phyloP scores from a whole-genome alignment of 1,284 basidiomycete genomes.

The Ganoderma sinense region DNA sequence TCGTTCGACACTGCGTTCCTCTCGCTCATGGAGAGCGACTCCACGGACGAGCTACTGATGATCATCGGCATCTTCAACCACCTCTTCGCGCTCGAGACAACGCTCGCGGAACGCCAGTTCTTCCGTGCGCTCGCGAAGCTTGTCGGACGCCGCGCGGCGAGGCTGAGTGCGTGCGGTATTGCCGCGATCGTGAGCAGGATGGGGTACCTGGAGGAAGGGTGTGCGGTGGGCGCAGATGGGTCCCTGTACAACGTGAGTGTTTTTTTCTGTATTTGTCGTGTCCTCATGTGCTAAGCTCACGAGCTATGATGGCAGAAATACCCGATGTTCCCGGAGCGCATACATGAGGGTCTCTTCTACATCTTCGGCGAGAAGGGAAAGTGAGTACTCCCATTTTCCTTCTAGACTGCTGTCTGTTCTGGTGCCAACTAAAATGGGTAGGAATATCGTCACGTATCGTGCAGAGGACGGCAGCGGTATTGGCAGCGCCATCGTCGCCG shows the following conservation, averaged over 20 bases:
- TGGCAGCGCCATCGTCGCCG: slow-evolving; percentile 91
- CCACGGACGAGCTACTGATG: slow-evolving; percentile 97
- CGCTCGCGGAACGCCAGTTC: slow-evolving; percentile 93
- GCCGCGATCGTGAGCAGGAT: slow-evolving; percentile 94
- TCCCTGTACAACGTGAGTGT: slow-evolving; percentile 87
- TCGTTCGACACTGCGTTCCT: slow-evolving; percentile 97
- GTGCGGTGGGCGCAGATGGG: slow-evolving; percentile 91
- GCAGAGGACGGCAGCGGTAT: slow-evolving; percentile 97
- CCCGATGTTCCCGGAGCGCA: slow-evolving; percentile 88
- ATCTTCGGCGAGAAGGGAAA: slow-evolving; percentile 94
- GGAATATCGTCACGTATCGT: slow-evolving; percentile 88
- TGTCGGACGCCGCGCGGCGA: slow-evolving; percentile 89
- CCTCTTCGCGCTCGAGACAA: slow-evolving; percentile 95
- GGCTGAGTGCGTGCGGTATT: slow-evolving; percentile 92
- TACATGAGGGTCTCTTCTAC: slow-evolving; percentile 89
- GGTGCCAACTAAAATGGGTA: slow-evolving; percentile 33
- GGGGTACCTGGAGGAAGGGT: slow-evolving; percentile 90
- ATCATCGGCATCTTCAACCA: slow-evolving; percentile 96
- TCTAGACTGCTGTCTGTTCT: slow-evolving; percentile 7
- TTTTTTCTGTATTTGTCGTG: background rate
- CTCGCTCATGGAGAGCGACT: slow-evolving; percentile 96
- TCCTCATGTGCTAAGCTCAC: slow-evolving; percentile 1
- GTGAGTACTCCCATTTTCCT: slow-evolving; percentile 49
- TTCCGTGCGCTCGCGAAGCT: slow-evolving; percentile 92
- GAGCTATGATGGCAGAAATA: slow-evolving; percentile 77